phyloP scores from a whole-genome alignment of 768 basidiomycete species.

The Pulveroboletus ravenelii region DNA sequence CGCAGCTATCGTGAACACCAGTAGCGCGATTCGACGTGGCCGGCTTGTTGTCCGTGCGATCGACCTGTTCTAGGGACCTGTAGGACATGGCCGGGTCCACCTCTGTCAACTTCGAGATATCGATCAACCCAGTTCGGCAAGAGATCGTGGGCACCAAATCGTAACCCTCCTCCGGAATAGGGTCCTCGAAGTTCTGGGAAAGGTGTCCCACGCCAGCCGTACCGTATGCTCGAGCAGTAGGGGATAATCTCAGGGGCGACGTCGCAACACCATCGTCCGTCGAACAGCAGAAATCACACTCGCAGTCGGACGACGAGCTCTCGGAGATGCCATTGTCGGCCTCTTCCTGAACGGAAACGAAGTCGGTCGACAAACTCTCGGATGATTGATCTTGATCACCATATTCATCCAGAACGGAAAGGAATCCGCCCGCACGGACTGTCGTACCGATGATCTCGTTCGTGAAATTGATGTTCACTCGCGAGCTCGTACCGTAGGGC shows the following conservation, averaged over 20 bases:
- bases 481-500: conserved; percentile 11
- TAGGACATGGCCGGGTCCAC: background rate
- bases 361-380: too few relatives aligned
- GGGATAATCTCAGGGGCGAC: too few relatives aligned
- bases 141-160: background rate
- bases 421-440: conserved; percentile 5
- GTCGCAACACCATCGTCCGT: background rate
- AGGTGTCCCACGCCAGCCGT: conserved; percentile 6
- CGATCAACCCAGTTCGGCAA: background rate
- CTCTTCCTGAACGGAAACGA: background rate
- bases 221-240: conserved; percentile 10
- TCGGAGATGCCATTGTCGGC: background rate
- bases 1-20: background rate
- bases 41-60: too few relatives aligned
- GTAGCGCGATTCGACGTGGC: background rate
- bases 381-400: too few relatives aligned
- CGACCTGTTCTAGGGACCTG: background rate
- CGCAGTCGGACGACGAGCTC: background rate
- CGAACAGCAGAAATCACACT: background rate
- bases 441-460: conserved; percentile 17
- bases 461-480: conserved; percentile 5
- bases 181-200: background rate
- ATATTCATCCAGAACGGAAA: conserved; percentile 4
- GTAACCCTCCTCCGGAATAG: too few relatives aligned
- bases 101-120: background rate